Evolutionary conservation across 1,284 basidiomycete species (phyloP).

Genomic region (Irpex sp.): DNA sequence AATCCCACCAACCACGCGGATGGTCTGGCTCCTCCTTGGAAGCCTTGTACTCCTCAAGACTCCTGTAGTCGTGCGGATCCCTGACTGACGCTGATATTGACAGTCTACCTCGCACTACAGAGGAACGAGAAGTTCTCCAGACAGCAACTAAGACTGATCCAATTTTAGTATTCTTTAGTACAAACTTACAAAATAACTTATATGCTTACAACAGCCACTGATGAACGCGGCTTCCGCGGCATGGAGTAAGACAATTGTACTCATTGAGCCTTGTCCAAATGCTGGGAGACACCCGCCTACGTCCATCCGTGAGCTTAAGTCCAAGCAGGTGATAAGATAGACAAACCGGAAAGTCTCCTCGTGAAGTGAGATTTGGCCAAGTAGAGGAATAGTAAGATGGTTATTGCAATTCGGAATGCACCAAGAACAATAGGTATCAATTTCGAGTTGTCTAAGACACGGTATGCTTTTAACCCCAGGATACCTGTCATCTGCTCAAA

Average conservation of each 20-base stretch:
- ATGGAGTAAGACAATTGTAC: conserved; percentile 46
- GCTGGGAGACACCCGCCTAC: conserved; percentile 21
- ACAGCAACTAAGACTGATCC: conserved; percentile 52
- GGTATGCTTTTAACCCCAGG: conserved; percentile 64
- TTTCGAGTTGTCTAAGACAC: conserved; percentile 56
- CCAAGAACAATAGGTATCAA: conserved; percentile 42
- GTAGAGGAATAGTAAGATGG: conserved; percentile 40
- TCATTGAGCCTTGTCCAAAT: conserved; percentile 30
- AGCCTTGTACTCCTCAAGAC: neutral
- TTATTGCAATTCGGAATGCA: conserved; percentile 39
- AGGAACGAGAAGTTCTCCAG: conserved; percentile 48
- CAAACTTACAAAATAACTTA: neutral
- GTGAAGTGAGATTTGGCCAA: conserved; percentile 34
- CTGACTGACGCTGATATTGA: conserved; percentile 43
- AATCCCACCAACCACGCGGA: conserved; percentile 55
- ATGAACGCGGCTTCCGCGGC: conserved; percentile 55
- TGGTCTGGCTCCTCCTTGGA: conserved; percentile 17
- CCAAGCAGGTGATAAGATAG: neutral
- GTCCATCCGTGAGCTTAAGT: neutral
- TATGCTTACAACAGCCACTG: conserved; percentile 55
- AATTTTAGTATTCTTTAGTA: too few relatives aligned
- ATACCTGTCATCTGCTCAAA: conserved; percentile 53
- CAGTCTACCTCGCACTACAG: conserved; percentile 52
- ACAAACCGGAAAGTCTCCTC: conserved; percentile 45
- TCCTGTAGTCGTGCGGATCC: neutral